Percentiles rank a stretch among this genome's conserved stretches.
These are phyloP conservation scores for Fagopyrum esculentum DNA, from an alignment of 148 eudicot genomes.

Conservation along the genomic window DNA sequence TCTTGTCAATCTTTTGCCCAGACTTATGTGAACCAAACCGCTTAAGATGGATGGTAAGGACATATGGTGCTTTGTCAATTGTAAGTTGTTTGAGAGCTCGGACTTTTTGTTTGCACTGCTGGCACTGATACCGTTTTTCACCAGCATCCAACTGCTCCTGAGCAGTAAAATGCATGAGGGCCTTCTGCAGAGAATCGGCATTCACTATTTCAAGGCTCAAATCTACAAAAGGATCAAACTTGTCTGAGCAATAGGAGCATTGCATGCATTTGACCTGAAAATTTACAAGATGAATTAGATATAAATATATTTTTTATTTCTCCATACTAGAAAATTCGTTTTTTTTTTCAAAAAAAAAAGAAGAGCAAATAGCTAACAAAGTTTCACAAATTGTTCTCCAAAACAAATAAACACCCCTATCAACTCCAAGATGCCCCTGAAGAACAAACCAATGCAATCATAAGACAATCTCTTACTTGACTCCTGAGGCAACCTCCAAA, in stretches of 20 bases:
- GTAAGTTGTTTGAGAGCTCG: constrained; percentile 86
- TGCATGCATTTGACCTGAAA: constrained; percentile 84
- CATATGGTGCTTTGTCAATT: constrained; percentile 71
- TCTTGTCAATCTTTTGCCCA: constrained; percentile 80
- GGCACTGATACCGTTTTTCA: constrained; percentile 76
- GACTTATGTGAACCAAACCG: constrained; percentile 63
- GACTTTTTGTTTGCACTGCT: constrained; percentile 85
- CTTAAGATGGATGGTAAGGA: constrained; percentile 77
- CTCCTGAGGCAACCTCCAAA: constrained; percentile 92
- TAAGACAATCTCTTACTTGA: constrained; percentile 40
- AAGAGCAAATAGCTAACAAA: not conserved
- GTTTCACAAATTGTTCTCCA: not conserved
- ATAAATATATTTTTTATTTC: not conserved
- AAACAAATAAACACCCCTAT: not conserved
- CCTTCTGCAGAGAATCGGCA: constrained; percentile 68
- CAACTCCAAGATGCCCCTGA: not conserved
- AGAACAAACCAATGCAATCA: constrained; percentile 8
- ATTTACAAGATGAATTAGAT: constrained; percentile 2
- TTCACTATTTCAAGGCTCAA: constrained; percentile 81
- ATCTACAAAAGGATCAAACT: constrained; percentile 87
- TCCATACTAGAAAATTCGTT: not conserved
- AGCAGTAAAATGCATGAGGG: constrained; percentile 71
- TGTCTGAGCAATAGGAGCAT: constrained; percentile 73
- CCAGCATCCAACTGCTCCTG: constrained; percentile 88
- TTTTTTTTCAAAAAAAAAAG: not conserved